These are phyloP conservation scores for Pseudopyrenochaeta lycopersici DNA, from an alignment of 2,329 filamentous ascomycete species.

Conservation along the genomic window DNA sequence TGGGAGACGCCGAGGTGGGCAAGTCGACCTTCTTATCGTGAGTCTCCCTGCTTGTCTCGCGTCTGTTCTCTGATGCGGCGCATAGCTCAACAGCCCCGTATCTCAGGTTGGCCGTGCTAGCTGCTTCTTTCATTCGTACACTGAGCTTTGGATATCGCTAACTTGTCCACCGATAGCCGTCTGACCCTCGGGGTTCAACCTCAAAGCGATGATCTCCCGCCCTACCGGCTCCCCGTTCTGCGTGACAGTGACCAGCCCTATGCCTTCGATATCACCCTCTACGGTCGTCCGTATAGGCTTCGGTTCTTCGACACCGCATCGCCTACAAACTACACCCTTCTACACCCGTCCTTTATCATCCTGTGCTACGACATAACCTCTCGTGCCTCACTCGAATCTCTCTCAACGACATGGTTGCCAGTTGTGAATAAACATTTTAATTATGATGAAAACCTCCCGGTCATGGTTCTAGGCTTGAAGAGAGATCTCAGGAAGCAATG, in stretches of 20 bases:
- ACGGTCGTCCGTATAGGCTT: constrained; percentile 63
- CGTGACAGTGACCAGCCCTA: constrained; percentile 67
- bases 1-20: constrained; percentile 67
- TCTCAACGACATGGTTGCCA: constrained; percentile 56
- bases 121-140: not conserved
- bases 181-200: constrained; percentile 43
- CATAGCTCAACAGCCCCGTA: not conserved
- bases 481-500: constrained; percentile 62
- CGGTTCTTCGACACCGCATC: constrained; percentile 66
- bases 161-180: constrained; percentile 26
- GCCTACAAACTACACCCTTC: constrained; percentile 65
- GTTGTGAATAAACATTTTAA: constrained; percentile 63
- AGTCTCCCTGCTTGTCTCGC: constrained; percentile 39
- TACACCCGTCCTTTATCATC: constrained; percentile 64
- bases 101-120: constrained; percentile 9
- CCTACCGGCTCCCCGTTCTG: constrained; percentile 53
- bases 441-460: constrained; percentile 60
- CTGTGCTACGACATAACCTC: constrained; percentile 67
- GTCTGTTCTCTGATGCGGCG: not conserved
- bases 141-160: not conserved
- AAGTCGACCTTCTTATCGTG: constrained; percentile 72
- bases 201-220: constrained; percentile 37
- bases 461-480: constrained; percentile 68
- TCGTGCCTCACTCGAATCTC: constrained; percentile 59
- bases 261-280: constrained; percentile 66